Percentiles rank a stretch among this genome's conserved stretches.
Evolutionary conservation across 1,284 basidiomycete genomes (phyloP).

Genomic region (Pseudozyma tsukubaensis): DNA sequence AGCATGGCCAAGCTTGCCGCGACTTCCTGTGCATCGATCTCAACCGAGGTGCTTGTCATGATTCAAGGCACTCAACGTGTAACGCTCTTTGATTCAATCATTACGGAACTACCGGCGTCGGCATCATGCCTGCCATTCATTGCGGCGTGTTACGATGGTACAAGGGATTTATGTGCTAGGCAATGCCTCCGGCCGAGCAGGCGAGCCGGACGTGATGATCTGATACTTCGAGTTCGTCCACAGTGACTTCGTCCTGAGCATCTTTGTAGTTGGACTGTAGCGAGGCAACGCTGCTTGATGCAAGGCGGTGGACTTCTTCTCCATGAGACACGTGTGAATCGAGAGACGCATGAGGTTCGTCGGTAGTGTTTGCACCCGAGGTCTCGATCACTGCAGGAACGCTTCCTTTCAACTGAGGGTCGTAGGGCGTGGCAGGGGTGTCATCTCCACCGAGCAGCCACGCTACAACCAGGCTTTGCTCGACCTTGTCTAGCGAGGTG

Average conservation of each 20-base stretch:
- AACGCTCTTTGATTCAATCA: no score
- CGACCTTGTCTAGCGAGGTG: slow-evolving; percentile 32
- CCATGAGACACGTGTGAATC: slow-evolving; percentile 16
- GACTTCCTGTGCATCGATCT: no score
- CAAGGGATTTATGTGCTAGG: neutral
- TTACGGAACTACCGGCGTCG: no score
- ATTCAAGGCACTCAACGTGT: no score
- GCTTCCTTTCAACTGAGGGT: neutral
- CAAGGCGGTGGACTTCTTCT: slow-evolving; percentile 7
- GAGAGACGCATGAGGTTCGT: slow-evolving; percentile 5
- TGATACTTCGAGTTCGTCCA: slow-evolving; percentile 1
- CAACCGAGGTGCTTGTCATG: no score
- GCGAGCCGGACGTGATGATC: slow-evolving; percentile 3
- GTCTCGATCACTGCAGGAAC: neutral
- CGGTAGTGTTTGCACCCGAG: slow-evolving; percentile 3
- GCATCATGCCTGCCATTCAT: neutral
- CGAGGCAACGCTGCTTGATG: slow-evolving; percentile 43
- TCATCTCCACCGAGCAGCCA: slow-evolving; percentile 61
- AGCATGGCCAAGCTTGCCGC: no score
- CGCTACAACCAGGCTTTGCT: slow-evolving; percentile 46
- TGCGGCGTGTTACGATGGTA: neutral
- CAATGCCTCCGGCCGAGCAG: neutral
- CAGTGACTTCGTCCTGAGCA: slow-evolving; percentile 24
- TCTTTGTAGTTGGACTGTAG: slow-evolving; percentile 49
- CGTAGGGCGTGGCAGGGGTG: slow-evolving; percentile 2